Base-by-base conservation (phyloP, 176 grass and related monocot genomes). In the Musa beccarii region DNA sequence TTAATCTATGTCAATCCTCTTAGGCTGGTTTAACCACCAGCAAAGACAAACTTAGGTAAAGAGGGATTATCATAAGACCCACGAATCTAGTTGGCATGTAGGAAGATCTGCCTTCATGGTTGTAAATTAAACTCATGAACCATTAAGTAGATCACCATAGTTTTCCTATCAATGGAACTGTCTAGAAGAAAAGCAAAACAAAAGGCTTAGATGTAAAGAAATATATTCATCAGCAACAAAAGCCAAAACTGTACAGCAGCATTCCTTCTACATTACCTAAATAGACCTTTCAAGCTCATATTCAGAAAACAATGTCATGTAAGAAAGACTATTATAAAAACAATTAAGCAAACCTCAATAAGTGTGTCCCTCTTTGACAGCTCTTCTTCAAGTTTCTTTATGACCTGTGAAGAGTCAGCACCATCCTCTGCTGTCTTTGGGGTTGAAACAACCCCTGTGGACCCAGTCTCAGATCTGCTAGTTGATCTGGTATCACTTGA, bases 321-420 rank as follows among this genome's bases (percentile, higher is more conserved):
- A 53, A 68, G 8, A 66, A 25, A 28, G 74, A 80, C 68, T 62
- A 75, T 67, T 54, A 53, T 56, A 25, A 80, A 76, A 59, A 11
- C 13, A 55, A n/a, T 34, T 65, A 76, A 63, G 29, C 66, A 81
- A 82, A 98, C 94, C 94, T 98, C 94, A 68, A 98, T 98, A 87
- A 98, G 94, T 26, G 90, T 84, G 80, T 98, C 94, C 81, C 94
- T 88, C 79, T 98, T 98, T 80, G 94, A 80, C 55, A 98, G 82
- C 83, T 98, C 94, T 52, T 98, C 90, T 78, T 98, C 94, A 51
- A 98, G 94, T 74, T 88, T 98, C 81, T 93, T 98, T 54, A 88
- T 93, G 26, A 98, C 84, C 77, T 77, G 80, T 13, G 77, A 85
- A 53, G 94, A 98, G 66, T 98, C 94, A 73, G 86, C 88, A 87